Evolutionary conservation across 139 green algal genomes (phyloP).

Genomic region (Haematococcus lacustris): DNA sequence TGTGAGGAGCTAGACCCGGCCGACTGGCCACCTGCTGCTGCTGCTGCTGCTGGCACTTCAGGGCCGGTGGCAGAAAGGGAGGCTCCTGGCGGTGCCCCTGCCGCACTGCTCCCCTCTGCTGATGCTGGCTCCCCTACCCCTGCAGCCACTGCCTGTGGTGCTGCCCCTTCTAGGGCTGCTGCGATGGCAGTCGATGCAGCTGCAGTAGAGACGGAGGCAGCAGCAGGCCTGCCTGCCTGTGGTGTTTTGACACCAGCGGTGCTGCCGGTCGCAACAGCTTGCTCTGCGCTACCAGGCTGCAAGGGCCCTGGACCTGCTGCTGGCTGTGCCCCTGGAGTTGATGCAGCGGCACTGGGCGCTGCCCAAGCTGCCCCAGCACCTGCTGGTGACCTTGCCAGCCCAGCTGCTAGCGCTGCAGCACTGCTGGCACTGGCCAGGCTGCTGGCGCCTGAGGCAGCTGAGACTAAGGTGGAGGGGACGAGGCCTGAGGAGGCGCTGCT

Average conservation of each 20-base stretch:
- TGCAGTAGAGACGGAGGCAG: background rate
- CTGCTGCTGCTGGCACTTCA: background rate
- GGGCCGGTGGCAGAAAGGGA: background rate
- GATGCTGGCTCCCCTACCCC: too few species aligned
- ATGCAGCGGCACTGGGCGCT: background rate
- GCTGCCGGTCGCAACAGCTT: background rate
- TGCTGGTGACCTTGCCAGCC: too few species aligned
- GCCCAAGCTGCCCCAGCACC: slow-evolving; percentile 4
- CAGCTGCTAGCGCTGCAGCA: background rate
- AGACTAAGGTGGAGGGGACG: too few species aligned
- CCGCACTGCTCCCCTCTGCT: background rate
- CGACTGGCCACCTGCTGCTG: background rate
- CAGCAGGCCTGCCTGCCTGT: background rate
- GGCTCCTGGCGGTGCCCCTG: slow-evolving; percentile 2
- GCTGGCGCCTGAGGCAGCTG: background rate
- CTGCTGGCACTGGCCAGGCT: background rate
- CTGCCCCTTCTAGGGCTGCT: background rate
- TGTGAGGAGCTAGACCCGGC: too few species aligned
- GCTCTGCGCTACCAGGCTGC: background rate
- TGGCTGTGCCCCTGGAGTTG: background rate
- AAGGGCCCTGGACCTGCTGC: background rate
- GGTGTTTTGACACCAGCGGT: slow-evolving; percentile 9
- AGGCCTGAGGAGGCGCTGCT: too few species aligned
- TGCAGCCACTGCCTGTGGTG: background rate
- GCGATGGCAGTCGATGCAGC: background rate